Percentiles rank a stretch among this genome's conserved stretches.
Conservation (phyloP, 1,284 basidiomycete genomes). For the Heterobasidion occidentale region DNA sequence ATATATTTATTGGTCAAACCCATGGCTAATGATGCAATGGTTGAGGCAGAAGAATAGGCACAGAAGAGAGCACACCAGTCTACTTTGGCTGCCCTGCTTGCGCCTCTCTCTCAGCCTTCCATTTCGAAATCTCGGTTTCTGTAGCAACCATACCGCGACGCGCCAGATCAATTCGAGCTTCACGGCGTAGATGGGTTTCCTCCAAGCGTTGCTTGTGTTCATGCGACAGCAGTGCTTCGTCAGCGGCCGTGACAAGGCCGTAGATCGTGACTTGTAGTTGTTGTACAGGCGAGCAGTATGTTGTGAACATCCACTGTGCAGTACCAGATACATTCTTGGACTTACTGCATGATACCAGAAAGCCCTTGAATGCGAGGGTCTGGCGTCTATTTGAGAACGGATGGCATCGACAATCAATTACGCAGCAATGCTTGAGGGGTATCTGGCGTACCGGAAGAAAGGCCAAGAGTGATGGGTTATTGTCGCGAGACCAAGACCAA, state of each 20-base stretch:
- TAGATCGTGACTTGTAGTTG: slow-evolving; percentile 42
- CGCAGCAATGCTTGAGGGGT: neutral
- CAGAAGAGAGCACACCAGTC: no score
- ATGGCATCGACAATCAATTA: neutral
- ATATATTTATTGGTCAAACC: neutral
- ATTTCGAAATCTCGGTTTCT: slow-evolving; percentile 76
- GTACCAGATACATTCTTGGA: slow-evolving; percentile 3
- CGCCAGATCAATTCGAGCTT: slow-evolving; percentile 71
- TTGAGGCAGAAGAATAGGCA: no score
- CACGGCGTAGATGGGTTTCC: slow-evolving; percentile 63
- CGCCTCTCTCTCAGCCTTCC: slow-evolving; percentile 47
- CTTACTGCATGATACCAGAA: slow-evolving; percentile 53
- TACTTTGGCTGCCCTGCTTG: no score
- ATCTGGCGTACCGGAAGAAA: slow-evolving; percentile 56
- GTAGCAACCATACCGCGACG: slow-evolving; percentile 70
- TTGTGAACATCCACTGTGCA: neutral
- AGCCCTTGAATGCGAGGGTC: slow-evolving; percentile 75
- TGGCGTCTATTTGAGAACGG: slow-evolving; percentile 45
- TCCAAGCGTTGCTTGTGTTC: slow-evolving; percentile 57
- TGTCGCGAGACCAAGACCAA: slow-evolving; percentile 55
- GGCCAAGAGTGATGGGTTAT: slow-evolving; percentile 74
- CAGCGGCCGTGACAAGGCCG: slow-evolving; percentile 71
- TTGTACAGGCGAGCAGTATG: neutral
- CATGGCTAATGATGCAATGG: neutral
- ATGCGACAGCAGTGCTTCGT: slow-evolving; percentile 65